Evolutionary conservation across 2,329 filamentous ascomycete species (phyloP).

Genomic region (Arthrobotrys sphaeroides): DNA sequence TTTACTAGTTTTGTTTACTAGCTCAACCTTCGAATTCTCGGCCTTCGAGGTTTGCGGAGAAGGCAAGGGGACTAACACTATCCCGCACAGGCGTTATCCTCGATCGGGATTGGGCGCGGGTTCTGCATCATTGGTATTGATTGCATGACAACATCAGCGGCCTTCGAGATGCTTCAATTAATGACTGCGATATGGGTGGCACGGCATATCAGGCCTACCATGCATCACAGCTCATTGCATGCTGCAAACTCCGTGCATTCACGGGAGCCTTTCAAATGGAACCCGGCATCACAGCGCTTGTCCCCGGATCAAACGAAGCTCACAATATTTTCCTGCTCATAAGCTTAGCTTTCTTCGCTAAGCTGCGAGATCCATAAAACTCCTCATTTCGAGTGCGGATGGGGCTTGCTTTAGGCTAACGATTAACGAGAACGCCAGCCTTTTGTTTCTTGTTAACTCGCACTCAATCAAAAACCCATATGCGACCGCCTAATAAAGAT

Average conservation of each 20-base stretch:
- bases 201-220: constrained; percentile 53
- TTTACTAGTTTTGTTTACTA: background rate
- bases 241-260: constrained; percentile 20
- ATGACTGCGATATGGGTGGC: constrained; percentile 1
- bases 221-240: background rate
- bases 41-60: constrained; percentile 19
- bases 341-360: constrained; percentile 38
- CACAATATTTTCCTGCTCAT: constrained; percentile 1
- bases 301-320: constrained; percentile 5
- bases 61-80: background rate
- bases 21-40: constrained; percentile 3
- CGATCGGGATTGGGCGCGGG: background rate
- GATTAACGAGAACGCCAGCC: constrained; percentile 29
- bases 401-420: constrained; percentile 51
- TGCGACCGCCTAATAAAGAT: constrained; percentile 10
- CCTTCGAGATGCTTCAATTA: background rate
- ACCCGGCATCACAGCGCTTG: constrained; percentile 6
- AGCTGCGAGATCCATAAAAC: constrained; percentile 47
- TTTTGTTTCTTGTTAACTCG: background rate
- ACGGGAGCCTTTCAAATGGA: background rate
- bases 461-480: too few species aligned
- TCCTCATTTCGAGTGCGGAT: constrained; percentile 51
- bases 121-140: too few species aligned
- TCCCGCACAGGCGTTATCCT: background rate
- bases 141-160: background rate